These are phyloP conservation scores for Penicillium verrucosum DNA, from an alignment of 2,329 filamentous ascomycete species.

Conservation along the genomic window DNA sequence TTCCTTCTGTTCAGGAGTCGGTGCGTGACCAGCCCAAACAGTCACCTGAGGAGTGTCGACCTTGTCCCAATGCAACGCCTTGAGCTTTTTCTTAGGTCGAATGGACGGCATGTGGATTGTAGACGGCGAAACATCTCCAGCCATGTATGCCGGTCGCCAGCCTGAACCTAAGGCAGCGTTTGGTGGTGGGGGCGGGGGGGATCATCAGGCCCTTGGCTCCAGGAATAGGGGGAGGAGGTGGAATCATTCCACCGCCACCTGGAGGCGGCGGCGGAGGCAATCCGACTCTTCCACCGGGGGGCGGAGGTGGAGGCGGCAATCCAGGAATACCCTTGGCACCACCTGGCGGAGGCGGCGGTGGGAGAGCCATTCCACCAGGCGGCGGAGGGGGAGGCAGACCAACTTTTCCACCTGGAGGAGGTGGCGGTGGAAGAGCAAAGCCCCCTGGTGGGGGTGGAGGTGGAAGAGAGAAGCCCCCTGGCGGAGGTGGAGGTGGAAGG, in stretches of 20 bases:
- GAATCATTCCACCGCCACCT: conserved; percentile 38
- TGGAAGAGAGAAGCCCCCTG: conserved; percentile 11
- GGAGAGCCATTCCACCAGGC: conserved; percentile 38
- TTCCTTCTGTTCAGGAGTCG: conserved; percentile 84
- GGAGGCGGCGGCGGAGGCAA: conserved; percentile 37
- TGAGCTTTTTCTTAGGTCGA: conserved; percentile 97
- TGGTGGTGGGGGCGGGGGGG: conserved; percentile 62
- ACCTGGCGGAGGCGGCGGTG: conserved; percentile 45
- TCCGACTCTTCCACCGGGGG: conserved; percentile 33
- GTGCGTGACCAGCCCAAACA: conserved; percentile 84
- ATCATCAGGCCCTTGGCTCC: conserved; percentile 46
- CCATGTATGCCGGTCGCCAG: conserved; percentile 69
- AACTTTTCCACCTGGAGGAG: conserved; percentile 36
- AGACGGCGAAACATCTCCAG: conserved; percentile 56
- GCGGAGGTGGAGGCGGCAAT: conserved; percentile 45
- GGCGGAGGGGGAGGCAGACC: conserved; percentile 49
- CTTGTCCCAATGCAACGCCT: conserved; percentile 99
- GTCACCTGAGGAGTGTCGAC: conserved; percentile 88
- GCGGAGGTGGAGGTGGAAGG: conserved; percentile 27
- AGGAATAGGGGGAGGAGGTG: conserved; percentile 48
- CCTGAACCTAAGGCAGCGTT: conserved; percentile 56
- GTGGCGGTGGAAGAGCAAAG: conserved; percentile 19
- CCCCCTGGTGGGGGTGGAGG: conserved; percentile 15
- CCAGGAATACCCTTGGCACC: conserved; percentile 43
- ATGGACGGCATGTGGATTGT: conserved; percentile 73